Conservation (phyloP, 306 rosid species). For the Fagus crenata region DNA sequence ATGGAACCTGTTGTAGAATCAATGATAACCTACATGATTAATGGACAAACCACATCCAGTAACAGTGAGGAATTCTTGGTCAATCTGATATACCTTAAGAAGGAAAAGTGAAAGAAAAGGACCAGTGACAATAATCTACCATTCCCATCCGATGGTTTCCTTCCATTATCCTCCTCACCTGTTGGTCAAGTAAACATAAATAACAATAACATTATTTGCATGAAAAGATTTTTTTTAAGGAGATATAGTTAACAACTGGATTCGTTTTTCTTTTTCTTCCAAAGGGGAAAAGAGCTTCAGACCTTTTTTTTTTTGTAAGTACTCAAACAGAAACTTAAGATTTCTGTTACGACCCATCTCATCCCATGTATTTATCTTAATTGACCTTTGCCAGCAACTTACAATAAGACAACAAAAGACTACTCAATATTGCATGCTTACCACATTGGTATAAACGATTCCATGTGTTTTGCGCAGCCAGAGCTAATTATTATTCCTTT, state of each 20-base stretch:
- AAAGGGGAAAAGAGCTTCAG: too few relatives aligned
- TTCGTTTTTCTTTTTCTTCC: too few relatives aligned
- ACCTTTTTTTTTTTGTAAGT: too few relatives aligned
- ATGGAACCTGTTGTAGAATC: constrained; percentile 72
- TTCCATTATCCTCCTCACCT: constrained; percentile 98
- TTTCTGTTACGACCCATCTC: not conserved
- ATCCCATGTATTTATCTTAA: not conserved
- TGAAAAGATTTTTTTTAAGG: not conserved
- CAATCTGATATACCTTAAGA: constrained; percentile 25
- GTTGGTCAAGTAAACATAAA: constrained; percentile 28
- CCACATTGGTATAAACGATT: not conserved
- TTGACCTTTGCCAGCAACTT: not conserved
- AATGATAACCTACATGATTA: constrained; percentile 61
- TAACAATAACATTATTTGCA: constrained; percentile 15
- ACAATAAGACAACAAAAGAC: not conserved
- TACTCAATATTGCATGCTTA: not conserved
- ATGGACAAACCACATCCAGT: constrained; percentile 36
- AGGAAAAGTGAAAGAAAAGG: constrained; percentile 29
- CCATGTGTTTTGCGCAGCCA: not conserved
- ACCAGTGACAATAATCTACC: constrained; percentile 58
- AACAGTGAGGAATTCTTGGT: constrained; percentile 27
- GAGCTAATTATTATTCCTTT: not conserved
- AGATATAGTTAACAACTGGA: too few relatives aligned
- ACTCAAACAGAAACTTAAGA: not conserved
- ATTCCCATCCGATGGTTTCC: constrained; percentile 99